phyloP scores from a whole-genome alignment of 2,329 filamentous ascomycete genomes.

The Alternaria sp. region DNA sequence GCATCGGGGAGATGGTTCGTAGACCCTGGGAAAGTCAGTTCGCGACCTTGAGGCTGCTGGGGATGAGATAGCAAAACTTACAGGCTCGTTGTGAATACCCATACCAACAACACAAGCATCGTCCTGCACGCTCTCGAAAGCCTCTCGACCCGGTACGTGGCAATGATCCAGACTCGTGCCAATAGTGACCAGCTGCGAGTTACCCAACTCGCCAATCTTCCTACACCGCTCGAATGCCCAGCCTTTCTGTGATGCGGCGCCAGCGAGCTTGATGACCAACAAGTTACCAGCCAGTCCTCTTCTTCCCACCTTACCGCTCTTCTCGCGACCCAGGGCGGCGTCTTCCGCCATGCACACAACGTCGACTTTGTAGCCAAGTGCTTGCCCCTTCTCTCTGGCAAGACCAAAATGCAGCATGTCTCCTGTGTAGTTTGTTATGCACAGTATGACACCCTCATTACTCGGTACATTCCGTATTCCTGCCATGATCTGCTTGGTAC shows the following conservation, averaged over 20 bases:
- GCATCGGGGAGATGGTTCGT: constrained; percentile 55
- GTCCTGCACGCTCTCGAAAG: constrained; percentile 56
- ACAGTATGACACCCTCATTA: constrained; percentile 55
- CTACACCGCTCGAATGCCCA: constrained; percentile 55
- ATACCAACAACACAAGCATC: constrained; percentile 52
- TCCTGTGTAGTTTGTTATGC: constrained; percentile 59
- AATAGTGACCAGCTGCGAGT: constrained; percentile 57
- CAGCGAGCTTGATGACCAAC: constrained; percentile 57
- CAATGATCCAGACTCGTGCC: constrained; percentile 61
- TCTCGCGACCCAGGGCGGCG: constrained; percentile 55
- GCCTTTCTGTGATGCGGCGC: constrained; percentile 53
- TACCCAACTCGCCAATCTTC: constrained; percentile 54
- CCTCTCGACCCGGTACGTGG: constrained; percentile 59
- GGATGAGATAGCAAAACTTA: constrained; percentile 20
- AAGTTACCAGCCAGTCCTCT: constrained; percentile 60
- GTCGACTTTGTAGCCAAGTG: constrained; percentile 54
- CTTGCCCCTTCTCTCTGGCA: constrained; percentile 55
- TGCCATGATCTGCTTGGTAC: constrained; percentile 58
- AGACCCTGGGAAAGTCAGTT: constrained; percentile 44
- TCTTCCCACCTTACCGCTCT: constrained; percentile 57
- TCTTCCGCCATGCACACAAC: constrained; percentile 59
- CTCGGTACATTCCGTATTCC: constrained; percentile 55
- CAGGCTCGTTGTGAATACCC: constrained; percentile 61
- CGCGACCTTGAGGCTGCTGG: not conserved
- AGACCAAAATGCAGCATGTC: constrained; percentile 59